phyloP scores from a whole-genome alignment of 2,329 filamentous ascomycete genomes.

The Bisporella sp. region DNA sequence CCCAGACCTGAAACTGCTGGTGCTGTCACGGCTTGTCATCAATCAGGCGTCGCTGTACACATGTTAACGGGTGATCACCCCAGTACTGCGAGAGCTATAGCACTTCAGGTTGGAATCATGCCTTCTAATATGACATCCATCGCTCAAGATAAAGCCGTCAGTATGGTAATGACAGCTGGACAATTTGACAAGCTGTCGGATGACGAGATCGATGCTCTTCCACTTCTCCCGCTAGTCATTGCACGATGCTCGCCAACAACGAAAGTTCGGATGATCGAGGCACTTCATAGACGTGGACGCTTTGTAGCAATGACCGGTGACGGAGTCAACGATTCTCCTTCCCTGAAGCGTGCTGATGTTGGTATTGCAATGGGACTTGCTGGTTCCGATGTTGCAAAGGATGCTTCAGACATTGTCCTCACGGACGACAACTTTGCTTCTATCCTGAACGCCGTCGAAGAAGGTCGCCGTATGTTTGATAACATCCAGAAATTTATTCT shows the following conservation, averaged over 20 bases:
- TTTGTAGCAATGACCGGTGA: constrained; percentile 62
- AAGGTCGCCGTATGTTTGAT: constrained; percentile 63
- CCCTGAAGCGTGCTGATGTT: constrained; percentile 65
- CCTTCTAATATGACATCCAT: constrained; percentile 53
- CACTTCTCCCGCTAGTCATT: constrained; percentile 72
- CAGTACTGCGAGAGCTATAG: constrained; percentile 71
- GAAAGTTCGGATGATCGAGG: constrained; percentile 87
- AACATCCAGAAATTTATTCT: constrained; percentile 65
- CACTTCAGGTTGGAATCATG: constrained; percentile 71
- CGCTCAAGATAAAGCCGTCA: constrained; percentile 54
- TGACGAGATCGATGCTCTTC: constrained; percentile 66
- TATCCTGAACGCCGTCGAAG: constrained; percentile 65
- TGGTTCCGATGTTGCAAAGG: constrained; percentile 68
- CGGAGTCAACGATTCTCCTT: constrained; percentile 69
- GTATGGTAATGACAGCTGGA: constrained; percentile 67
- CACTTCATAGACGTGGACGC: constrained; percentile 71
- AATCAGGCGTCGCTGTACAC: constrained; percentile 64
- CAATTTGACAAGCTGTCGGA: constrained; percentile 75
- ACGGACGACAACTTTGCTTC: constrained; percentile 78
- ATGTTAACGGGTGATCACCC: constrained; percentile 84
- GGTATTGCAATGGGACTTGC: constrained; percentile 66
- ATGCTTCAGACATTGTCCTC: constrained; percentile 81
- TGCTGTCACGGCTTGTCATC: constrained; percentile 52
- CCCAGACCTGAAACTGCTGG: constrained; percentile 49
- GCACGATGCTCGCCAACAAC: constrained; percentile 80